Base-by-base conservation (phyloP, 73 alveolate species). In the Paramecium octaurelia region DNA sequence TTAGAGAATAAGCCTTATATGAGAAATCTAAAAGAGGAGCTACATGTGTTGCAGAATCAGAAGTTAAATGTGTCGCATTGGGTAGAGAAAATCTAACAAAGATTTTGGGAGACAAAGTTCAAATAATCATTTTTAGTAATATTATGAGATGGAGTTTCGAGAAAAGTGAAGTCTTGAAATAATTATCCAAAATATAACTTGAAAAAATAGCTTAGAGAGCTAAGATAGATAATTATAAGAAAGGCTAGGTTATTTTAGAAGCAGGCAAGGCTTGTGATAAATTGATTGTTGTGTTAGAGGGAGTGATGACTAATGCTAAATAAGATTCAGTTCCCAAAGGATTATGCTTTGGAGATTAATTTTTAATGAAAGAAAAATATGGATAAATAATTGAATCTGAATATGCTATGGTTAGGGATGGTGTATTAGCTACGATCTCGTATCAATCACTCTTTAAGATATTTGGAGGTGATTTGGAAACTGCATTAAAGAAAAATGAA, bases 141-240 rank as follows among this genome's bases (percentile, higher is more conserved):
- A 92, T 70, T 27, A 54, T 89, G 92, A 93, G 96, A 64, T 80
- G 92, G 88, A 92, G 95, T 35, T 86, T 92, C 58, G 95, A 93
- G 44, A 89, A 92, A 43, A 92, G 93, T 84, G 68, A 43, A 70
- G 92, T 91, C 7, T 40, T 93, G 36, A 84, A 73, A 34, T 48
- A 71, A 20, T 80, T 93, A 40, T 73, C 95, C 6, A 93, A 93
- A 35, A 44, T 87, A 11, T 58, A 93, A 93, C 80, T 84, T 8
- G 96, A 93, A 60, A 90, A 80, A 80, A 91, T 93, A 23, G 86
- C 92, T 8, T 68, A 76, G 48, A 93, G 59, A 21, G 92, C 93
- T 71, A 76, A 89, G 46, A 91, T 92, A 24, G 73, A 92, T 5
- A 77, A 84, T 44, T 92, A 92, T 77, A 92, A 93, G 27, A 59